A percentile compares a stretch with the other conserved stretches of the same genome.
phyloP scores from a whole-genome alignment of 352 stramenopile species.

The Phytophthora multivora region DNA sequence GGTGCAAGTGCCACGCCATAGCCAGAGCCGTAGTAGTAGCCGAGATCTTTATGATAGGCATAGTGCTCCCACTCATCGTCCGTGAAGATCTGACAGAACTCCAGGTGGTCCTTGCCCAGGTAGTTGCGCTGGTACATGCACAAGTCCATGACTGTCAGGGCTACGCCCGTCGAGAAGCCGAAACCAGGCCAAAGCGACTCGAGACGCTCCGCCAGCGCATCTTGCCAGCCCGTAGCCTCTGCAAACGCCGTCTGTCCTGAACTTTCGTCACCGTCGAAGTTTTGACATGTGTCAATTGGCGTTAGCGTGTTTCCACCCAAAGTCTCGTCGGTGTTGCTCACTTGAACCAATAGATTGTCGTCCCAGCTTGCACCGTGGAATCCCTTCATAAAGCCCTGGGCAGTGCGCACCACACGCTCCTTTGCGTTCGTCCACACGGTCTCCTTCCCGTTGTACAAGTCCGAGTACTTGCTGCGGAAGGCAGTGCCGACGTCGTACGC shows the following conservation, averaged over 20 bases:
- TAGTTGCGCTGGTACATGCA: conserved; percentile 66
- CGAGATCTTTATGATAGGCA: conserved; percentile 57
- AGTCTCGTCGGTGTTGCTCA: conserved; percentile 45
- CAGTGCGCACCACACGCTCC: conserved; percentile 58
- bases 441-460: conserved; percentile 44
- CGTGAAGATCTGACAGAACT: conserved; percentile 58
- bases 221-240: conserved; percentile 30
- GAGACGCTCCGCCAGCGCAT: conserved; percentile 33
- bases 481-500: conserved; percentile 44
- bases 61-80: conserved; percentile 63
- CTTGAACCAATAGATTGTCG: conserved; percentile 33
- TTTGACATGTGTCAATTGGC: conserved; percentile 55
- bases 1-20: conserved; percentile 49
- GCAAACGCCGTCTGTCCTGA: conserved; percentile 38
- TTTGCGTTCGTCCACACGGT: conserved; percentile 58
- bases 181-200: conserved; percentile 48
- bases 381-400: conserved; percentile 54
- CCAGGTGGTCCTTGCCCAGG: conserved; percentile 38
- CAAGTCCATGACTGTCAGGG: conserved; percentile 55
- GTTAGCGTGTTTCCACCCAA: conserved; percentile 56
- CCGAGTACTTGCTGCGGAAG: conserved; percentile 45
- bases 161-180: conserved; percentile 38
- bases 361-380: conserved; percentile 43
- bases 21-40: conserved; percentile 61
- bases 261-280: conserved; percentile 36